Evolutionary conservation across 2,329 filamentous ascomycete species (phyloP).

Genomic region (Emericellopsis atlantica): DNA sequence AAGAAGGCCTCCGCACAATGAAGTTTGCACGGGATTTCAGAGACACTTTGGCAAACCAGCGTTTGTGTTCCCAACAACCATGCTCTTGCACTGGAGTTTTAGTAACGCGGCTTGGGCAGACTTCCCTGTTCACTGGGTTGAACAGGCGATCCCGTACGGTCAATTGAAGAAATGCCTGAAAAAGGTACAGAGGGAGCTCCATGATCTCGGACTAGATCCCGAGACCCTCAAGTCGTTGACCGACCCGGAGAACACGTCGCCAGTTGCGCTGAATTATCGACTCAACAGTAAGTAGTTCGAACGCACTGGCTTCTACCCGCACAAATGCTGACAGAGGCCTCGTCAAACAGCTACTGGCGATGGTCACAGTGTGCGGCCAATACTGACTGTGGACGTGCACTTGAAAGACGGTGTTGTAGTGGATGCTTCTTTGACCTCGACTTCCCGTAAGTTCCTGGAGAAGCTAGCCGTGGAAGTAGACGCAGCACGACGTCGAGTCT

Average conservation of each 20-base stretch:
- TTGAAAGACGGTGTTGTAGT: slow-evolving; percentile 53
- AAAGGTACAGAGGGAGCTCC: slow-evolving; percentile 60
- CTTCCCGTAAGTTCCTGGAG: slow-evolving; percentile 51
- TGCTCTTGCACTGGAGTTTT: not conserved
- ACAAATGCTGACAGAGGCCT: slow-evolving; percentile 2
- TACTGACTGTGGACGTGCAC: slow-evolving; percentile 57
- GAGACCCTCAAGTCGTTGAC: slow-evolving; percentile 57
- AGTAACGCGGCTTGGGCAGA: slow-evolving; percentile 20
- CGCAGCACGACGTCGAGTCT: slow-evolving; percentile 2
- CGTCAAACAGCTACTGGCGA: slow-evolving; percentile 18
- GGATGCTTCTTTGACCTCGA: slow-evolving; percentile 53
- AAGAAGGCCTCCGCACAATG: slow-evolving; percentile 34
- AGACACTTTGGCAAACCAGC: slow-evolving; percentile 52
- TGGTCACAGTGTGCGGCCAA: slow-evolving; percentile 45
- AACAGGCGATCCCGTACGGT: slow-evolving; percentile 69
- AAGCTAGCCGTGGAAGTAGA: slow-evolving; percentile 37
- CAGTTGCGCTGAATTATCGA: slow-evolving; percentile 38
- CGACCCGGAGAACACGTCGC: slow-evolving; percentile 31
- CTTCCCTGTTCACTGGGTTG: slow-evolving; percentile 61
- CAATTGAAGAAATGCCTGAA: slow-evolving; percentile 85
- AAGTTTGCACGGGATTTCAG: slow-evolving; percentile 78
- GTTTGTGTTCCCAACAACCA: slow-evolving; percentile 13
- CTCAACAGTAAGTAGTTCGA: slow-evolving; percentile 29
- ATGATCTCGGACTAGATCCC: slow-evolving; percentile 57
- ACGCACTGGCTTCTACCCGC: not conserved